Base-by-base conservation (phyloP, 805 yeast species). In the Ogataea allantospora region DNA sequence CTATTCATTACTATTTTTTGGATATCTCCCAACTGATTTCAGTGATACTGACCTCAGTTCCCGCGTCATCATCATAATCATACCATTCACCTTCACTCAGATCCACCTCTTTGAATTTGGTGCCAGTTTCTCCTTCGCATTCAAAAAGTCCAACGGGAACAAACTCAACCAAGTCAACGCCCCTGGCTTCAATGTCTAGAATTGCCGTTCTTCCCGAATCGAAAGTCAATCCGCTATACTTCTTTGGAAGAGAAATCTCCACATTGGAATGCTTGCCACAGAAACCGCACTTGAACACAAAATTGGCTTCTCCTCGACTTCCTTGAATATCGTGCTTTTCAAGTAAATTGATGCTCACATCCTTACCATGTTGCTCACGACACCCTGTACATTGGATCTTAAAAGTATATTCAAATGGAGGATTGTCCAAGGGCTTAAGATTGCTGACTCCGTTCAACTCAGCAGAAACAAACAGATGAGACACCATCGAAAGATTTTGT, bases 1-100 rank as follows among this genome's bases (percentile, higher is more conserved):
- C 14, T 17, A n/a, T 13, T 24, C 14, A n/a, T 12, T 24, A 24
- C 15, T 24, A 45, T 40, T 41, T 44, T 35, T 55, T 55, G 16
- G 27, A n/a, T n/a, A 91, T 68, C 7, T 71, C 75, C 83, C 93
- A 89, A 29, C 62, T 55, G n/a, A 79, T 68, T 3, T 86, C 89
- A 1, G 84, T 78, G 11, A 93, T 73, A 15, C 89, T 77, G 13
- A 88, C 96, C 60, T 91, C 97, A 28, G 68, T 75, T 9, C 78
- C 75, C 6, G 83, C 80, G 48, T 79, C 76, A 40, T 93, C 98
- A 58, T 93, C 98, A 56, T 89, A 93, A 53, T 93, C 99, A 57
- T 81, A 93, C 89, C 96, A 89, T 57, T 93, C 98, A 36, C 77
- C 79, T 17, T 86, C 96, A 24, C 70, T 74, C 19, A 88, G 65